These are phyloP conservation scores for Fusarium gaditjirri DNA, from an alignment of 2,329 filamentous ascomycete genomes.

Conservation along the genomic window DNA sequence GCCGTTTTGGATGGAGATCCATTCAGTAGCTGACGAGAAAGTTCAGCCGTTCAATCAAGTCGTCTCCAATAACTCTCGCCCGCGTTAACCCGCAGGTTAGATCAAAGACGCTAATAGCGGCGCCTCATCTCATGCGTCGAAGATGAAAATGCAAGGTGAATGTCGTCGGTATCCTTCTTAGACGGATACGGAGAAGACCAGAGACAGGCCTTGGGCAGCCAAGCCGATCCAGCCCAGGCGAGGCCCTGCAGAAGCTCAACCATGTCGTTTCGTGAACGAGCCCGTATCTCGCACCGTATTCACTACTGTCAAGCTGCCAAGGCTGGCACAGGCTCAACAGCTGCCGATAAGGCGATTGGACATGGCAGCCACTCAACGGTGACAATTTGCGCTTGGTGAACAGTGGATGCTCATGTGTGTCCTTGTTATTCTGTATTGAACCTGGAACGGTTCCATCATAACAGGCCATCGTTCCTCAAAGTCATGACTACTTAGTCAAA, in stretches of 20 bases:
- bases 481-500: constrained; percentile 13
- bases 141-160: constrained; percentile 20
- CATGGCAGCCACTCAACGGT: constrained; percentile 33
- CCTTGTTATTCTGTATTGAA: constrained; percentile 14
- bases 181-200: constrained; percentile 25
- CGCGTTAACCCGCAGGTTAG: constrained; percentile 41
- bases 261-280: constrained; percentile 19
- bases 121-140: constrained; percentile 39
- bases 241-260: constrained; percentile 32
- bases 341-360: constrained; percentile 47
- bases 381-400: constrained; percentile 22
- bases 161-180: constrained; percentile 24
- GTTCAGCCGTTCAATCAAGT: constrained; percentile 3
- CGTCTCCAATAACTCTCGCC: constrained; percentile 26
- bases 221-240: constrained; percentile 41
- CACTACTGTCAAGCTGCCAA: constrained; percentile 27
- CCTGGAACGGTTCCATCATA: constrained; percentile 38
- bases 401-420: constrained; percentile 31
- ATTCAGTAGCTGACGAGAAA: constrained; percentile 11
- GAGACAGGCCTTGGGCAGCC: constrained; percentile 25
- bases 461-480: constrained; percentile 32
- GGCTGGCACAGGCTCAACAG: constrained; percentile 39
- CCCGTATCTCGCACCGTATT: constrained; percentile 34
- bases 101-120: constrained; percentile 38
- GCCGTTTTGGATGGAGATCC: constrained; percentile 27